These are phyloP conservation scores for Gossypium australe DNA, from an alignment of 345 rosid genomes.

Conservation along the genomic window DNA sequence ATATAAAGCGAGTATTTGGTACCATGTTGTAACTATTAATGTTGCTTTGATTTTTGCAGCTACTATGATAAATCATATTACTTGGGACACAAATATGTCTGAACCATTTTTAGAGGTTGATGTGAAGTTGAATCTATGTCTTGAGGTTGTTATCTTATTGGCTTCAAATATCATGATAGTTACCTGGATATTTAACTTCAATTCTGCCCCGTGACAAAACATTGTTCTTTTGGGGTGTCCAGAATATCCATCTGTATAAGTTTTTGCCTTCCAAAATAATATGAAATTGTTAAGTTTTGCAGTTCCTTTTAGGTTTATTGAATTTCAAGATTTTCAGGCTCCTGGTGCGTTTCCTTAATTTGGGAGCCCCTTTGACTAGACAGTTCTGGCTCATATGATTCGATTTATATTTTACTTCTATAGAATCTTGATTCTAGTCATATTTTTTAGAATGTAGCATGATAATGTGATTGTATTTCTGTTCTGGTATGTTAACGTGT, in stretches of 20 bases:
- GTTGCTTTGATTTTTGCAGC: slow-evolving; percentile 38
- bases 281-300: neutral
- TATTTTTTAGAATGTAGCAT: neutral
- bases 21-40: slow-evolving; percentile 11
- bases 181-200: neutral
- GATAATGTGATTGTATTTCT: neutral
- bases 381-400: neutral
- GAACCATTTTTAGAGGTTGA: slow-evolving; percentile 70
- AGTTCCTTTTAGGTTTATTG: slow-evolving; percentile 1
- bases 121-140: slow-evolving; percentile 52
- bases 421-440: neutral
- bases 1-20: neutral
- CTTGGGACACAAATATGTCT: slow-evolving; percentile 51
- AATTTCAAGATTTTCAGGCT: neutral
- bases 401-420: neutral
- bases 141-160: slow-evolving; percentile 49
- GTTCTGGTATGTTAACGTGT: neutral
- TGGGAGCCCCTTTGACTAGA: too few species aligned
- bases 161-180: neutral
- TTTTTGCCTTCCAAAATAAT: neutral
- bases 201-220: neutral
- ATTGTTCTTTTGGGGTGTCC: slow-evolving; percentile 3
- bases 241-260: neutral
- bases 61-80: slow-evolving; percentile 62
- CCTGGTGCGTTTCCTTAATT: too few species aligned